Base-by-base conservation (phyloP, 768 basidiomycete genomes). In the Mycena epipterygia region DNA sequence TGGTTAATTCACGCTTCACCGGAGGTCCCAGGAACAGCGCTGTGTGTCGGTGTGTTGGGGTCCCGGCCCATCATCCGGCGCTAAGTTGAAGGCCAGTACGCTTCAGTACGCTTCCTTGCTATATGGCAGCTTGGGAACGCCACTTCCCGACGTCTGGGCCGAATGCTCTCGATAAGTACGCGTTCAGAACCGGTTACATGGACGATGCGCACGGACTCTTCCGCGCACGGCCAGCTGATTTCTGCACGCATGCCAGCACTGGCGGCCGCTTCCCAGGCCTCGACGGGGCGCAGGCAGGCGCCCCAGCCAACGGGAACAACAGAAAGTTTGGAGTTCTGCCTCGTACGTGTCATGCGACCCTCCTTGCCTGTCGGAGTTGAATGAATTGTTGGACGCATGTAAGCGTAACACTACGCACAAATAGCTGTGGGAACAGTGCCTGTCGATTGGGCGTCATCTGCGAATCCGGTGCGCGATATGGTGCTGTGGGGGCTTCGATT, bases 361-460 rank as follows among this genome's bases (percentile, higher is more conserved):
- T 61, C 66, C 68, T 58, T 52, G 56, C 46, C 64, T 56, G 68
- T 69, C 68, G 68, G 68, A 69, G 30, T 30, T 39, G 41, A 27
- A 51, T 39, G 41, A 27, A 51, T 48, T 55, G 60, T 25, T 56
- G 25, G 56, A 60, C 53, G 52, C 16, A 23, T 33, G 58, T 8
- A 52, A 8, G 19, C 21, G 56, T 25, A 44, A 12, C 30, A 41
- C 1, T 21, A 64, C 21, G 48, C 42, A n/a, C 35, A 25, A 64
- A 70, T 64, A 58, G 56, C 23, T 64, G 62, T 64, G 62, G n/a
- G 68, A 70, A 64, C 53, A 48, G 68, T 63, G 61, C 68, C 62
- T 69, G 68, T 69, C n/a, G 57, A 60, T 59, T 61, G 35, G 41
- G 48, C 44, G 48, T 66, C 53, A 44, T 51, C 37, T 64, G 53